Evolutionary conservation across 2,329 filamentous ascomycete genomes (phyloP).

Genomic region (Gremmenia infestans): DNA sequence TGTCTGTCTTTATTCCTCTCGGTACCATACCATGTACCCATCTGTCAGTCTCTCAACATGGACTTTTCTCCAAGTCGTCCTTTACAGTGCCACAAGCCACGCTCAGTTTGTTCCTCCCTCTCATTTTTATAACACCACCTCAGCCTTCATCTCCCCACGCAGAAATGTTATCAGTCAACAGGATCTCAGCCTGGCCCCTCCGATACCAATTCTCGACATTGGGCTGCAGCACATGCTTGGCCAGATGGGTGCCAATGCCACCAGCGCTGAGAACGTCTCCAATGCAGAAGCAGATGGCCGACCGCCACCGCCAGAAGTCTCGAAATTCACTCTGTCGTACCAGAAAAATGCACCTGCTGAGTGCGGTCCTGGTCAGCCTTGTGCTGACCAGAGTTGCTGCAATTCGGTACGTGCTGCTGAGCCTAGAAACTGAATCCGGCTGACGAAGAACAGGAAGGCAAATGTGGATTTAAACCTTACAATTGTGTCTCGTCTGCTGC

Average conservation of each 20-base stretch:
- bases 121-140: not conserved
- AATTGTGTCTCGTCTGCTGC: constrained; percentile 13
- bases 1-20: not conserved
- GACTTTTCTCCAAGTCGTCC: constrained; percentile 1
- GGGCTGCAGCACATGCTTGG: constrained; percentile 16
- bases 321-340: not conserved
- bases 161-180: constrained; percentile 8
- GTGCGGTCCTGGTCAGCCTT: constrained; percentile 14
- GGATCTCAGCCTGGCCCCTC: constrained; percentile 6
- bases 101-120: constrained; percentile 1
- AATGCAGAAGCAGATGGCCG: not conserved
- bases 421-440: not conserved
- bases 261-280: constrained; percentile 11
- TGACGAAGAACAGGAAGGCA: constrained; percentile 16
- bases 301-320: not conserved
- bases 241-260: constrained; percentile 18
- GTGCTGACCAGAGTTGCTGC: constrained; percentile 21
- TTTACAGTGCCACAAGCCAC: not conserved
- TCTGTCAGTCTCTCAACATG: constrained; percentile 5
- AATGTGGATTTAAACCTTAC: constrained; percentile 18
- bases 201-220: constrained; percentile 17
- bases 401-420: constrained; percentile 12
- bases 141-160: not conserved
- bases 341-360: constrained; percentile 1
- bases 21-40: constrained; percentile 3